Conservation (phyloP, 2,329 filamentous ascomycete species). For the Lachnellula cervina region DNA sequence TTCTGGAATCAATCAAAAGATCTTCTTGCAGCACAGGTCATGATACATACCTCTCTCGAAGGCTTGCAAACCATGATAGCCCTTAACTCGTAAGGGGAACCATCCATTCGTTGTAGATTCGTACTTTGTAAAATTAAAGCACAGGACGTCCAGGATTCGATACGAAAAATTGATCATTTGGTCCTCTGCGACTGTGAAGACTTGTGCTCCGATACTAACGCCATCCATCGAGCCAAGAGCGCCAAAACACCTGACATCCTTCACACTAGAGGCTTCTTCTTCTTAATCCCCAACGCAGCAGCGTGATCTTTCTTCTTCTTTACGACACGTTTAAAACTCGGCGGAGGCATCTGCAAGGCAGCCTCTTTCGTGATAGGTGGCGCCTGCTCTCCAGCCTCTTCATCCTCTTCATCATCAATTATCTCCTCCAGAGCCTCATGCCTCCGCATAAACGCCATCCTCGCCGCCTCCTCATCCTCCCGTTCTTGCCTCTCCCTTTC, state of each 20-base stretch:
- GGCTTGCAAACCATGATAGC: too few relatives aligned
- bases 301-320: slow-evolving; percentile 86
- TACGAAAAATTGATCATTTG: too few relatives aligned
- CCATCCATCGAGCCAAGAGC: too few relatives aligned
- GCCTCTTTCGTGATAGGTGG: slow-evolving; percentile 34
- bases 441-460: slow-evolving; percentile 60
- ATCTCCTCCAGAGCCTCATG: slow-evolving; percentile 32
- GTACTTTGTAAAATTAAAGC: too few relatives aligned
- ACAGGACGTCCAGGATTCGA: too few relatives aligned
- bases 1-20: too few relatives aligned
- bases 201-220: too few relatives aligned
- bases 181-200: too few relatives aligned
- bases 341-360: slow-evolving; percentile 45
- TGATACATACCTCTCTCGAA: too few relatives aligned
- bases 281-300: slow-evolving; percentile 79
- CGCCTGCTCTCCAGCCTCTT: slow-evolving; percentile 25
- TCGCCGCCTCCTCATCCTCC: slow-evolving; percentile 80
- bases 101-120: too few relatives aligned
- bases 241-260: neutral
- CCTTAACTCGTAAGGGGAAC: too few relatives aligned
- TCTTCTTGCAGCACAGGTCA: too few relatives aligned
- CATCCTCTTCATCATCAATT: slow-evolving; percentile 29
- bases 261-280: slow-evolving; percentile 61
- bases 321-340: slow-evolving; percentile 67
- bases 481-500: slow-evolving; percentile 63